Evolutionary conservation across 352 stramenopile species (phyloP).

Genomic region (Globisporangium splendens): DNA sequence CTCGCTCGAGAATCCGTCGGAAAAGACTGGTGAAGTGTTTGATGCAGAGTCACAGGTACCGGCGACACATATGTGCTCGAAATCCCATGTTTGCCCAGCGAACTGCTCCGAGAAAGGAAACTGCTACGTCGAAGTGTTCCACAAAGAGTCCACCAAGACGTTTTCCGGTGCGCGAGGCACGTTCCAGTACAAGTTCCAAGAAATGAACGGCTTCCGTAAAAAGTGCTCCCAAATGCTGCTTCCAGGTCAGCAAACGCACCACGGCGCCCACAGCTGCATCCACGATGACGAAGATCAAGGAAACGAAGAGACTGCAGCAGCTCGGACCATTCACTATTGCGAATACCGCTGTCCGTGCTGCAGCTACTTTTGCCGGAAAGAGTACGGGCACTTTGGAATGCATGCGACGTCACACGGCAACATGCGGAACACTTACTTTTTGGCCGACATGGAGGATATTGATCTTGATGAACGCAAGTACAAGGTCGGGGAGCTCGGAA

Average conservation of each 20-base stretch:
- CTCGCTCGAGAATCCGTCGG: constrained; percentile 34
- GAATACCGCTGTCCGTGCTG: constrained; percentile 65
- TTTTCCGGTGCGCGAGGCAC: constrained; percentile 51
- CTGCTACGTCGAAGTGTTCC: constrained; percentile 64
- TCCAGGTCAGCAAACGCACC: constrained; percentile 41
- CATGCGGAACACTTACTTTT: constrained; percentile 77
- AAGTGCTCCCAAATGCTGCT: constrained; percentile 44
- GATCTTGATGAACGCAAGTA: constrained; percentile 77
- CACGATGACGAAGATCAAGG: constrained; percentile 10
- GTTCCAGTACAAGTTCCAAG: constrained; percentile 74
- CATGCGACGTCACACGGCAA: constrained; percentile 76
- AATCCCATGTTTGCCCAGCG: constrained; percentile 48
- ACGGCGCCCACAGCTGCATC: constrained; percentile 43
- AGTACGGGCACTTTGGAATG: constrained; percentile 37
- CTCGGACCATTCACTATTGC: constrained; percentile 43
- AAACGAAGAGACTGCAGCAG: too few species aligned
- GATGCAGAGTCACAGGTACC: constrained; percentile 34
- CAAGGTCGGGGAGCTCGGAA: constrained; percentile 53
- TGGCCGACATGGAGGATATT: constrained; percentile 51
- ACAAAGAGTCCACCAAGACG: constrained; percentile 65
- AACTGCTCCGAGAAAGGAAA: constrained; percentile 58
- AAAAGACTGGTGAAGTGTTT: constrained; percentile 36
- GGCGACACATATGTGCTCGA: constrained; percentile 57
- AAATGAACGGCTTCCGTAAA: constrained; percentile 77
- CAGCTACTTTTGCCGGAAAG: constrained; percentile 74